A percentile compares a stretch with the other conserved stretches of the same genome.
phyloP scores from a whole-genome alignment of 495 filamentous ascomycete species.

The Chaetomium cochliodes region DNA sequence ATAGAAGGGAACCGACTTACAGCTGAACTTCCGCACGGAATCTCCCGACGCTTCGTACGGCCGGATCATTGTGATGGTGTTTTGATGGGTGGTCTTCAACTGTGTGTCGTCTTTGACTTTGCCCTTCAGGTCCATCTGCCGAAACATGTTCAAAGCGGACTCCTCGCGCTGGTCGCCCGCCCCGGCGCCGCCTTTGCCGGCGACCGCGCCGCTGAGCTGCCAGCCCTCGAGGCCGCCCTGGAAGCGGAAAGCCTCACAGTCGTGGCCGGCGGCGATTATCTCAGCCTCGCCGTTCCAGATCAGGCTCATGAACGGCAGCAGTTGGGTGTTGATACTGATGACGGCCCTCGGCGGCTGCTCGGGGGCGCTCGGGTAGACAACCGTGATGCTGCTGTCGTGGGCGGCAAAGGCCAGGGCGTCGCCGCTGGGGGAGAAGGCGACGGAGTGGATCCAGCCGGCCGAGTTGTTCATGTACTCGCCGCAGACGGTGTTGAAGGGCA shows the following conservation, averaged over 20 bases:
- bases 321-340: constrained; percentile 81
- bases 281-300: constrained; percentile 91
- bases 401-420: constrained; percentile 86
- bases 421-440: constrained; percentile 87
- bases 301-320: constrained; percentile 85
- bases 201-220: constrained; percentile 80
- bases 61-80: constrained; percentile 84
- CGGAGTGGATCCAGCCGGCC: constrained; percentile 92
- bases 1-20: constrained; percentile 55
- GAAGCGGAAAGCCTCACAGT: constrained; percentile 93
- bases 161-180: constrained; percentile 51
- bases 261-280: constrained; percentile 93
- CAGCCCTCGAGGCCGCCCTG: constrained; percentile 79
- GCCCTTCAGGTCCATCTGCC: constrained; percentile 96
- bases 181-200: constrained; percentile 69
- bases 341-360: constrained; percentile 89
- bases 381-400: constrained; percentile 92
- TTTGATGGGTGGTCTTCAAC: constrained; percentile 94
- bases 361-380: constrained; percentile 90
- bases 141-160: constrained; percentile 97
- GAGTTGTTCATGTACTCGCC: constrained; percentile 94
- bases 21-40: constrained; percentile 75
- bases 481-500: constrained; percentile 97
- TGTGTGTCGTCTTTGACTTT: constrained; percentile 86
- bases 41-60: constrained; percentile 66